A percentile compares a stretch with the other conserved stretches of the same genome.
These are phyloP conservation scores for Colletotrichum sp. DNA, from an alignment of 2,329 filamentous ascomycete species.

Conservation along the genomic window DNA sequence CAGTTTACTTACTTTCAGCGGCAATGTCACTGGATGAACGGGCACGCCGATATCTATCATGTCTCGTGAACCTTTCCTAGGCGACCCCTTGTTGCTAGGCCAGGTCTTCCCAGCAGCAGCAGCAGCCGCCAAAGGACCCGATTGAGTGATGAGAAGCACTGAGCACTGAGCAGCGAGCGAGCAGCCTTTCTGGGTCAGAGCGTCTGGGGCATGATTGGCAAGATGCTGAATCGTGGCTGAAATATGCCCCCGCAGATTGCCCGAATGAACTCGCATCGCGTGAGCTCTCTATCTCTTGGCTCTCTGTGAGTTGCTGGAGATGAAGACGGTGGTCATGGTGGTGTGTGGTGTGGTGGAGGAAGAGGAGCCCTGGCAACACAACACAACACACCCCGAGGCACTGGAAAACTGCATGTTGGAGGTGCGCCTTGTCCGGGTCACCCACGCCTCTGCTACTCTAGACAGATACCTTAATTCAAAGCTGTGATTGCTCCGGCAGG, in stretches of 20 bases:
- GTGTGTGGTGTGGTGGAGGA: not conserved
- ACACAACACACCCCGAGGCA: not conserved
- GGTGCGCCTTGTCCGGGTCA: not conserved
- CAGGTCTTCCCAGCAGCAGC: not conserved
- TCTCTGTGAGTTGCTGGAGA: not conserved
- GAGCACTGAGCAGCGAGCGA: not conserved
- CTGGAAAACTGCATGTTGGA: not conserved
- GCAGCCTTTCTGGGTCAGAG: not conserved
- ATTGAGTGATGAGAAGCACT: not conserved
- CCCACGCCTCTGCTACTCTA: not conserved
- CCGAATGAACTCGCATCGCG: conserved; percentile 3
- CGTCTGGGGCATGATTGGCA: conserved; percentile 4
- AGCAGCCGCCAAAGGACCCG: not conserved
- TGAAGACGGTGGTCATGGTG: not conserved
- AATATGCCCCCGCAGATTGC: conserved; percentile 16
- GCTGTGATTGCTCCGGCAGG: not conserved
- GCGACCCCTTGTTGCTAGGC: not conserved
- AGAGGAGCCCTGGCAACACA: not conserved
- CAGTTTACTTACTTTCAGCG: not conserved
- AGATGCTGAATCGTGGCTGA: conserved; percentile 9
- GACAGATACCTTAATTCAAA: not conserved
- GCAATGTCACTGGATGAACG: not conserved
- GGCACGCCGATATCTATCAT: not conserved
- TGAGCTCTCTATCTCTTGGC: conserved; percentile 13
- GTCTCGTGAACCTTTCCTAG: not conserved